Conservation (phyloP, 1,139 yeast genomes). For the Suhomyces chickasaworum region DNA sequence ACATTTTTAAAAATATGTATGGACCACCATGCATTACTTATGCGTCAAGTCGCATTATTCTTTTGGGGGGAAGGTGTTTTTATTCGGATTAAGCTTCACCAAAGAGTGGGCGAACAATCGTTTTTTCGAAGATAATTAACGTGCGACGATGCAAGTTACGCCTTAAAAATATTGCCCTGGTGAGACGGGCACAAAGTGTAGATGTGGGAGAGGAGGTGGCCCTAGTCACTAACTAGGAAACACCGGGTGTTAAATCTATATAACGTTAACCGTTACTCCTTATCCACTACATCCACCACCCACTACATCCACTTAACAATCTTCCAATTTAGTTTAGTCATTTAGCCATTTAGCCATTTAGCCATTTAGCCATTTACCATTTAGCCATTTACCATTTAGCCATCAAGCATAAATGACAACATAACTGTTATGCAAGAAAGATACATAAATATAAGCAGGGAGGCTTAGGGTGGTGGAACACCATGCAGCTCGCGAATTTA, state of each 20-base stretch:
- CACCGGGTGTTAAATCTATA: no score
- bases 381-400: no score
- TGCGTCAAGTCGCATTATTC: slow-evolving; percentile 2
- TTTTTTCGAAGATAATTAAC: slow-evolving; percentile 5
- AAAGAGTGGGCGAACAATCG: slow-evolving; percentile 9
- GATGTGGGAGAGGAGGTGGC: background rate
- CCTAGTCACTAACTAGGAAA: background rate
- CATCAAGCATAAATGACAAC: background rate
- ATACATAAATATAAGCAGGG: background rate
- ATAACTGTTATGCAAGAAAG: background rate
- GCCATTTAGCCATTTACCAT: no score
- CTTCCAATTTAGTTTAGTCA: no score
- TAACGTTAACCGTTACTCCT: no score
- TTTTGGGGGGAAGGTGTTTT: slow-evolving; percentile 2
- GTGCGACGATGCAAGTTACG: slow-evolving; percentile 6
- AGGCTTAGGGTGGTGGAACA: background rate
- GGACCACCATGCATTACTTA: slow-evolving; percentile 1
- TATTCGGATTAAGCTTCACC: slow-evolving; percentile 2
- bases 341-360: no score
- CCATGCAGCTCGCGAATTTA: background rate
- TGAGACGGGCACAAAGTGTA: slow-evolving; percentile 1
- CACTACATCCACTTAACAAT: no score
- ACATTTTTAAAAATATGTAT: slow-evolving; percentile 2
- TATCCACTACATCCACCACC: no score
- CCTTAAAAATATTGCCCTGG: slow-evolving; percentile 2